A percentile compares a stretch with the other conserved stretches of the same genome.
phyloP scores from a whole-genome alignment of 1,139 yeast species.

The Candida pseudoviswanathii region DNA sequence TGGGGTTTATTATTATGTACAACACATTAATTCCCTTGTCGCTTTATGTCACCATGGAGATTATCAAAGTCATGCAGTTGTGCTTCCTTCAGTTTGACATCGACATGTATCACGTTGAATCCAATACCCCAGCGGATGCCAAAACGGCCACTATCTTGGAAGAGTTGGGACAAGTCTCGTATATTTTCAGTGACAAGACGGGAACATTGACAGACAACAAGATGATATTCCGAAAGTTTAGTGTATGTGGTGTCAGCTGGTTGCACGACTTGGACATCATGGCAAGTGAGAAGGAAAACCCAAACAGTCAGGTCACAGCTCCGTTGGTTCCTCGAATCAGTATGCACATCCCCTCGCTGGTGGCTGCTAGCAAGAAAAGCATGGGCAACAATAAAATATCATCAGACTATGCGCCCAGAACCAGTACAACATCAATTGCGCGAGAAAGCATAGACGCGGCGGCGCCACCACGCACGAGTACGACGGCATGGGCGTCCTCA shows the following conservation, averaged over 20 bases:
- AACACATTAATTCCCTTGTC: conserved; percentile 95
- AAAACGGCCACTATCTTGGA: conserved; percentile 94
- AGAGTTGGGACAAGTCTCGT: conserved; percentile 95
- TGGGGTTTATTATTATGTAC: conserved; percentile 97
- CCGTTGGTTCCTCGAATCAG: conserved; percentile 14
- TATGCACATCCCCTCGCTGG: conserved; percentile 26
- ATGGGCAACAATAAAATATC: not conserved
- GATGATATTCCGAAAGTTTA: conserved; percentile 83
- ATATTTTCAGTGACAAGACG: conserved; percentile 93
- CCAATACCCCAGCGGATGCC: conserved; percentile 92
- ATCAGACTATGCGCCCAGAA: conserved; percentile 17
- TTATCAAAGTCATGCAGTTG: conserved; percentile 86
- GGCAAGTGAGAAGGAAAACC: conserved; percentile 25
- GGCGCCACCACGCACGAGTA: conserved; percentile 22
- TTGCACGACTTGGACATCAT: conserved; percentile 69
- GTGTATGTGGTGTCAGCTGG: conserved; percentile 90
- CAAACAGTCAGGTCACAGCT: conserved; percentile 13
- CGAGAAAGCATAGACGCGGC: conserved; percentile 26
- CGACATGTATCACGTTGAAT: conserved; percentile 86
- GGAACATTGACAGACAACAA: conserved; percentile 93
- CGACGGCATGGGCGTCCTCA: conserved; percentile 37
- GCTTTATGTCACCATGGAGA: conserved; percentile 94
- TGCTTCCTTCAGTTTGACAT: conserved; percentile 82
- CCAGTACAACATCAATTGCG: conserved; percentile 37
- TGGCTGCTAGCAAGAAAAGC: not conserved